Conservation (phyloP, 345 rosid species). For the Acer yangbiense region DNA sequence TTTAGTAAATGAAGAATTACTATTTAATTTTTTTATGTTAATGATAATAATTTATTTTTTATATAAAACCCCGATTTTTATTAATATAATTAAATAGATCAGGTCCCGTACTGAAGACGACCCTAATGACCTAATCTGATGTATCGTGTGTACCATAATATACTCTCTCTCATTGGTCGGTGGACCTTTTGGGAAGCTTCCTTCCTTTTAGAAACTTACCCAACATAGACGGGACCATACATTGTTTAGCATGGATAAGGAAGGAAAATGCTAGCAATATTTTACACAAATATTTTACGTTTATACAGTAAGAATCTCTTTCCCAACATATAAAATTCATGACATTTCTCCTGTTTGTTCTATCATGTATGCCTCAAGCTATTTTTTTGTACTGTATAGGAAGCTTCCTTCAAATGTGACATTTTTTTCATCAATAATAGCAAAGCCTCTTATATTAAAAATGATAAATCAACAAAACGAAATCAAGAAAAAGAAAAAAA, state of each 20-base stretch:
- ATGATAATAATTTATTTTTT: no score
- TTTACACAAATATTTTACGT: neutral
- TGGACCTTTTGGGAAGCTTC: conserved; percentile 23
- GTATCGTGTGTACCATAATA: no score
- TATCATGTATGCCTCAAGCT: neutral
- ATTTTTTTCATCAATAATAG: neutral
- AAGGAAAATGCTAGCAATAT: no score
- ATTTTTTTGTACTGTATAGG: neutral
- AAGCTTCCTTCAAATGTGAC: conserved; percentile 10
- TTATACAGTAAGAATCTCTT: no score
- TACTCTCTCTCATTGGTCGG: no score
- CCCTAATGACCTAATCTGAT: no score
- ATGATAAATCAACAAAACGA: neutral
- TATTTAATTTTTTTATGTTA: no score
- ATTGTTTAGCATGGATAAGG: no score
- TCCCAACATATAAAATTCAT: neutral
- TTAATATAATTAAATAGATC: no score
- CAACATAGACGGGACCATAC: neutral
- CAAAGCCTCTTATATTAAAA: neutral
- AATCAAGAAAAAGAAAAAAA: conserved; percentile 1
- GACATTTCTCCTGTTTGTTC: neutral
- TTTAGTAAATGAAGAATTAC: no score
- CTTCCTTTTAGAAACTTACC: neutral
- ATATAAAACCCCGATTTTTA: no score
- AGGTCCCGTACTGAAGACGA: no score